Evolutionary conservation across 2,329 filamentous ascomycete genomes (phyloP).

Genomic region (Aspergillus udagawae): DNA sequence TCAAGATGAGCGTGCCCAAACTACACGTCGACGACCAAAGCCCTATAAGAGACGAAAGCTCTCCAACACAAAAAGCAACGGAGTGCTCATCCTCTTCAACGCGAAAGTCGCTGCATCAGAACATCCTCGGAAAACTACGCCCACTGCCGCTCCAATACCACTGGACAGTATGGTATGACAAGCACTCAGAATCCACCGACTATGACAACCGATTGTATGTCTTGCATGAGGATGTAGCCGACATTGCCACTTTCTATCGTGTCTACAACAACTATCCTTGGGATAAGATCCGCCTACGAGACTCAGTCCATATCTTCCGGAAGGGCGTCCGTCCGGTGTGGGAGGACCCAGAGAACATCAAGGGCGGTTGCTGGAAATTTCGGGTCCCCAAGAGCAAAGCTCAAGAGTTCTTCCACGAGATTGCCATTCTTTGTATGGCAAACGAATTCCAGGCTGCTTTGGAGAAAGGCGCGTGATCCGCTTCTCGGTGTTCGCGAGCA

Average conservation of each 20-base stretch:
- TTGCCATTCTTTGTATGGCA: conserved; percentile 32
- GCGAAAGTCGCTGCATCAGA: conserved; percentile 39
- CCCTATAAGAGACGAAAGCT: conserved; percentile 14
- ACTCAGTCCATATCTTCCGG: conserved; percentile 77
- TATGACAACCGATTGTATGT: conserved; percentile 35
- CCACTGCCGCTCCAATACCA: conserved; percentile 46
- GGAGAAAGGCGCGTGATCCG: conserved; percentile 66
- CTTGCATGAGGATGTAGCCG: conserved; percentile 38
- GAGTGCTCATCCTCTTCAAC: conserved; percentile 12
- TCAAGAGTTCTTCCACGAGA: conserved; percentile 46
- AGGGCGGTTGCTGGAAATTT: conserved; percentile 90
- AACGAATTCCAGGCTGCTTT: conserved; percentile 56
- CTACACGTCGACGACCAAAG: conserved; percentile 19
- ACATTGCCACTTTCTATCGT: conserved; percentile 62
- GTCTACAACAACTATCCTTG: conserved; percentile 79
- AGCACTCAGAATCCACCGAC: conserved; percentile 27
- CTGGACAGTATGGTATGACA: conserved; percentile 48
- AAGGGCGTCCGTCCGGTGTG: conserved; percentile 71
- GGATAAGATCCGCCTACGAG: conserved; percentile 69
- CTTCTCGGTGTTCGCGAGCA: background rate
- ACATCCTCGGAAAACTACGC: conserved; percentile 43
- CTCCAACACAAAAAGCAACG: conserved; percentile 1
- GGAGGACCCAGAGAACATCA: conserved; percentile 82
- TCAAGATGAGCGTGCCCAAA: conserved; percentile 19
- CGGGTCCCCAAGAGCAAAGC: conserved; percentile 71